Conservation (phyloP, 306 rosid species). For the Lathyrus aphaca region DNA sequence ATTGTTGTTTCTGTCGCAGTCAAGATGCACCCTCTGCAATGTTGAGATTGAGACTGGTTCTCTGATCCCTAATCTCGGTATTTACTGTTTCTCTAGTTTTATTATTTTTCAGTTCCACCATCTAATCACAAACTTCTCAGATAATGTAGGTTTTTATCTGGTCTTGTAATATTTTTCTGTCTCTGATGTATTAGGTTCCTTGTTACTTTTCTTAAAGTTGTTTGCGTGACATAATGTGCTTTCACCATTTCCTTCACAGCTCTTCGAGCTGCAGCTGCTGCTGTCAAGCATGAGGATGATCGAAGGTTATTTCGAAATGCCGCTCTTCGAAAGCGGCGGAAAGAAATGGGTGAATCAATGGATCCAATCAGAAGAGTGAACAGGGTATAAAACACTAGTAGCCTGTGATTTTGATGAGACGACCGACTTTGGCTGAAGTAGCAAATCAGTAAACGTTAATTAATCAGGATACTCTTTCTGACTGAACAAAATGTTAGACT, state of each 20-base stretch:
- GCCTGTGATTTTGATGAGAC: constrained; percentile 30
- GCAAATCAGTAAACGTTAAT: constrained; percentile 19
- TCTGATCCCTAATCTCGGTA: constrained; percentile 87
- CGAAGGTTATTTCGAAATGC: constrained; percentile 91
- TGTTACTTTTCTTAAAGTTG: constrained; percentile 4
- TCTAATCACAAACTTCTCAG: constrained; percentile 14
- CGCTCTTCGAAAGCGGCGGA: constrained; percentile 86
- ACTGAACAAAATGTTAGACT: constrained; percentile 18
- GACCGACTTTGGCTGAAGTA: not conserved
- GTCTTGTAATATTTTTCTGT: constrained; percentile 18
- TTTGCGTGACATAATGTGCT: constrained; percentile 24
- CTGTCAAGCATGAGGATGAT: constrained; percentile 90
- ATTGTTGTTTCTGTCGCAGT: constrained; percentile 69
- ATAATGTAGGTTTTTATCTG: constrained; percentile 21
- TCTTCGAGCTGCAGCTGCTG: constrained; percentile 95
- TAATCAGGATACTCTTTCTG: constrained; percentile 11
- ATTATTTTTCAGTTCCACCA: constrained; percentile 32
- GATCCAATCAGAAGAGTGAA: constrained; percentile 77
- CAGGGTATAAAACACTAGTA: constrained; percentile 58
- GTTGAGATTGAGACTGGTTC: constrained; percentile 75
- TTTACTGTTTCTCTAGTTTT: constrained; percentile 34
- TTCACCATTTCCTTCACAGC: constrained; percentile 56
- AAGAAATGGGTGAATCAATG: constrained; percentile 85
- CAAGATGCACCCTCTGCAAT: constrained; percentile 88
- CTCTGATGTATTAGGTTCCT: constrained; percentile 23